phyloP scores from a whole-genome alignment of 768 basidiomycete genomes.

The Russula vinacea region DNA sequence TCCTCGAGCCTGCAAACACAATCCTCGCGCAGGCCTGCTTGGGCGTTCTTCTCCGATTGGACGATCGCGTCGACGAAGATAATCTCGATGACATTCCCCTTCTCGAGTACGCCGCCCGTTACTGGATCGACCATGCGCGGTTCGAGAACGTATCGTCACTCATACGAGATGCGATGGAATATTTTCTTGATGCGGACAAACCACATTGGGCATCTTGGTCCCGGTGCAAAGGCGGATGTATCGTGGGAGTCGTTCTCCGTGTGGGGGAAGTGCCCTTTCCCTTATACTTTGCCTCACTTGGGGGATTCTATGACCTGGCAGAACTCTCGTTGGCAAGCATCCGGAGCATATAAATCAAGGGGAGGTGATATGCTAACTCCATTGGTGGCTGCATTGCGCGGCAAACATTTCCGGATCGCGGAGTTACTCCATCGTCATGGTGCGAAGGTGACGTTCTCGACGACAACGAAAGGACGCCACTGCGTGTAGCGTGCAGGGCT shows the following conservation, averaged over 20 bases:
- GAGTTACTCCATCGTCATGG: not conserved
- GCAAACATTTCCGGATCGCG: not conserved
- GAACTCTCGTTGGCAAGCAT: not conserved
- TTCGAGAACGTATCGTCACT: not conserved
- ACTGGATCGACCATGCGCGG: conserved; percentile 9
- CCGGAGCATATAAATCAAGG: not conserved
- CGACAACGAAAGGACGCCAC: accelerated
- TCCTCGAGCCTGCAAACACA: conserved; percentile 5
- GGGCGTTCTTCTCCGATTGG: conserved; percentile 2
- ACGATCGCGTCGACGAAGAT: not conserved
- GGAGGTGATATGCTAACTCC: not conserved
- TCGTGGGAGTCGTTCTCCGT: not conserved
- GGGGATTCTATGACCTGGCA: not conserved
- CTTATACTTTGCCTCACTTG: conserved; percentile 10
- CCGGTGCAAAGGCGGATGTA: not conserved
- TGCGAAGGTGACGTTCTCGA: conserved; percentile 2
- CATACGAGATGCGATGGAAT: not conserved
- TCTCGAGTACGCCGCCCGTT: not conserved
- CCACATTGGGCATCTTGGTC: conserved; percentile 11
- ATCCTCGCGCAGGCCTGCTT: conserved; percentile 14
- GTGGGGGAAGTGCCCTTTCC: not conserved
- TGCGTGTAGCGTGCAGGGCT: accelerated
- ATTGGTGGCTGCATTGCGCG: not conserved
- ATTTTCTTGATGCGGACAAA: conserved; percentile 3
- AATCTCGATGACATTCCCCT: not conserved